Evolutionary conservation across 768 basidiomycete species (phyloP), one percentile per base, ranked within the genome.

Genomic region (Leccinum subtestaceum): DNA sequence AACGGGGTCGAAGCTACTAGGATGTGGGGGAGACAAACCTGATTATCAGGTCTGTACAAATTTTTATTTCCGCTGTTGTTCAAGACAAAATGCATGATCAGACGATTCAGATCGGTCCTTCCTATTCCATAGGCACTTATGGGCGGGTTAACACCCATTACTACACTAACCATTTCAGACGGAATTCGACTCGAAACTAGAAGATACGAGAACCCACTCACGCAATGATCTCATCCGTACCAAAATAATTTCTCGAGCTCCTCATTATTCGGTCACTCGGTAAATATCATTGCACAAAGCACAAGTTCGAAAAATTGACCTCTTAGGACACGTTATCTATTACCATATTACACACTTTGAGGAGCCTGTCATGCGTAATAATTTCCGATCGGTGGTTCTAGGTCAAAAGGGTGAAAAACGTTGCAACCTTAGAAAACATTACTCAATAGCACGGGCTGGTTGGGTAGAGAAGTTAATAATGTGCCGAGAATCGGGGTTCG

Each of bases 71-170:
- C 56, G 47, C 46, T 32, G 23, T 32, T 10, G 43, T 11, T n/a
- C 3, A 48, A 31, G 36, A 25, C 5, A 27, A 53, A 49, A 29
- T 40, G 34, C 15, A 43, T 32, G 23, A 21, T 23, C 10, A 54
- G 34, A 45, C 21, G 29, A 15, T 43, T 32, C 27, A 32, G 38
- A 7, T 48, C 5, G 8, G 40, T 43, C 43, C 19, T 45, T 19
- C 43, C 19, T 19, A 9, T 17, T 43, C 40, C 19, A 43, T 43
- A 11, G 1, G 17, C 8, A 34, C 21, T 40, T 23, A 32, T 29
- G 49, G 46, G 36, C 52, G 58, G 29, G 21, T 34, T 48, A 66
- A 56, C 36, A 15, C 23, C 57, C 55, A n/a, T 29, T 10, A 29
- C 15, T 17, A 21, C 17, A 34, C 6, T 38, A 12, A 40, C 58